These are phyloP conservation scores for Geotrichum cucujoidarum DNA, from an alignment of 1,139 yeast genomes.

Conservation along the genomic window DNA sequence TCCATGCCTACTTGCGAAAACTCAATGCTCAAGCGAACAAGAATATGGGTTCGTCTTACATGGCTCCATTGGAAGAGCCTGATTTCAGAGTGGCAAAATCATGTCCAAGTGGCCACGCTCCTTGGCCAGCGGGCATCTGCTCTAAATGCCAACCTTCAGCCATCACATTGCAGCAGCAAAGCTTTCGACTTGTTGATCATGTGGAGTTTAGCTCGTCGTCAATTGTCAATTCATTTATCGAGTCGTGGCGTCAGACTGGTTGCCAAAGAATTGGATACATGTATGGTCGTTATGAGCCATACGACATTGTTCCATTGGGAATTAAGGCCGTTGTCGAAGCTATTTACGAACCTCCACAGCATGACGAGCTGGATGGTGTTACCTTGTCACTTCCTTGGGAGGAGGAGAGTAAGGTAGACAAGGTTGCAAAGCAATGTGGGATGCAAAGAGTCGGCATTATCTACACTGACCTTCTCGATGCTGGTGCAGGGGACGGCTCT, in stretches of 20 bases:
- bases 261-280: constrained; percentile 80
- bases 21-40: constrained; percentile 66
- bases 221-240: constrained; percentile 76
- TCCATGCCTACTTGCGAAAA: constrained; percentile 75
- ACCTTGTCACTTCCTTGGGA: constrained; percentile 59
- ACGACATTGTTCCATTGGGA: constrained; percentile 84
- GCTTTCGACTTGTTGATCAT: constrained; percentile 94
- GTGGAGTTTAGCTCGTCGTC: constrained; percentile 78
- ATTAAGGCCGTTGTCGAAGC: constrained; percentile 92
- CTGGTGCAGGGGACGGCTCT: constrained; percentile 81
- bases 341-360: constrained; percentile 89
- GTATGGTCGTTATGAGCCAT: constrained; percentile 74
- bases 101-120: constrained; percentile 79
- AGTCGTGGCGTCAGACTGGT: constrained; percentile 87
- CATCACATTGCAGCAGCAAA: constrained; percentile 83
- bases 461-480: constrained; percentile 84
- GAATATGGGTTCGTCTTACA: constrained; percentile 59
- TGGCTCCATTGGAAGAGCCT: constrained; percentile 75
- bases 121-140: constrained; percentile 93
- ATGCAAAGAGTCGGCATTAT: constrained; percentile 72
- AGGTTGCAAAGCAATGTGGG: constrained; percentile 58
- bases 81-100: constrained; percentile 56
- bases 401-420: constrained; percentile 44
- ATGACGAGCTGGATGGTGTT: constrained; percentile 80
- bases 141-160: constrained; percentile 98